Evolutionary conservation across 306 rosid species (phyloP), one percentile per base, ranked within the genome.

Genomic region (Lathyrus aphaca): DNA sequence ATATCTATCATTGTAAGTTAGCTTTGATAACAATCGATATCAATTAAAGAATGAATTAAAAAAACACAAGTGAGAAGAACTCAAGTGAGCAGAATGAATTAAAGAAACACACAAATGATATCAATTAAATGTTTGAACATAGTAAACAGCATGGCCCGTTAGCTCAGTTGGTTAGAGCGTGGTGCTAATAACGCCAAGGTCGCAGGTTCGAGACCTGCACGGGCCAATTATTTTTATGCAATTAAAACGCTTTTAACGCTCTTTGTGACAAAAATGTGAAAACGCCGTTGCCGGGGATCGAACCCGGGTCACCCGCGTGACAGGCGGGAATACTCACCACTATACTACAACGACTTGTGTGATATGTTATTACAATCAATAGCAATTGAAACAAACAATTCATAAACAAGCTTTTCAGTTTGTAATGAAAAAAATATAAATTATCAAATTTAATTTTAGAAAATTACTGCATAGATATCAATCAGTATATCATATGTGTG

Each of bases 181-280:
- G 59, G 78, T 78, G 78, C 78, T 72, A 78, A 78, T 72, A 78
- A 78, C 74, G 77, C 74, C 64, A 77, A 77, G 77, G 68, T 77
- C 68, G 56, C 73, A 77, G 81, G 77, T 77, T 77, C 76, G 81
- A 53, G 23, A 64, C 65, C 64, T 64, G 57, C 58, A 74, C 66
- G 59, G 72, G 66, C 59, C 75, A 51, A 3, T 1, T 8, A 1
- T 11, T 8, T 17, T 17, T 16, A 8, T 8, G 5, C 1, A n/a
- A n/a, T n/a, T n/a, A n/a, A n/a, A n/a, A n/a, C 12, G 9, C 8
- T 17, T 8, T 18, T 16, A 17, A 17, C 18, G 17, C 10, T 21
- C 10, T 19, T 19, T 10, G 1, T 0, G 4, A 9, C 18, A 19
- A 46, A 14, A 5, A 15, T 5, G 2, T 0, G 2, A 46, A 2